Base-by-base conservation (phyloP, 768 basidiomycete species). In the Chalciporus pseudorubinellus region DNA sequence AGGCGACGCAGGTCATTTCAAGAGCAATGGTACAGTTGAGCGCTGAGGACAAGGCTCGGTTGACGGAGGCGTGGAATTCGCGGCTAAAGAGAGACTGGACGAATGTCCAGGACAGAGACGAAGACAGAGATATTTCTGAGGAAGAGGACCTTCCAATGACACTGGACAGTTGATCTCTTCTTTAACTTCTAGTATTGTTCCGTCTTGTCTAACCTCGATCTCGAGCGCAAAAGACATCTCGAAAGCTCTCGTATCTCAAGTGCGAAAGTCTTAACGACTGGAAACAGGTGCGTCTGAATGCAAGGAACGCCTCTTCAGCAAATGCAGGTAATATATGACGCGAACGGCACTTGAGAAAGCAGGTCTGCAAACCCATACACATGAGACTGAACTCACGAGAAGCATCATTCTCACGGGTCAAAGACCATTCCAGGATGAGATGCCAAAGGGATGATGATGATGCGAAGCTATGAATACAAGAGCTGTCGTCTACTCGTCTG, bases 401-500 rank as follows among this genome's bases (percentile, higher is more conserved):
- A 36, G n/a, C 33, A 40, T 24, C 26, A 19, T 33, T 36, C 39
- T 6, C 18, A 19, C 33, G 36, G 19, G 22, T 31, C 48, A 24
- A 48, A 31, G 28, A 41, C 21, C 12, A 44, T 46, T 41, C 49
- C 19, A 46, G 28, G 21, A 12, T 41, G 51, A 44, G 24, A 53
- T 61, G 58, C 48, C 50, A 57, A 14, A 41, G 63, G 11, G 41
- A 31, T n/a, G 21, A 34, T 52, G 48, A 41, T 44, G 39, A 57
- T 58, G 50, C 52, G 50, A 54, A 26, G 29, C 38, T 39, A 54
- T 52, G 53, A 50, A 57, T 59, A 67, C 62, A 60, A 5, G 42
- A 41, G 28, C 20, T 51, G 51, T 61, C 59, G 47, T 67, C 69
- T 89, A 93, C 82, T 90, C 89, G 52, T 87, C 87, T 49, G 92